Evolutionary conservation across 768 basidiomycete species (phyloP).

Genomic region (Strobilomyces confusus): DNA sequence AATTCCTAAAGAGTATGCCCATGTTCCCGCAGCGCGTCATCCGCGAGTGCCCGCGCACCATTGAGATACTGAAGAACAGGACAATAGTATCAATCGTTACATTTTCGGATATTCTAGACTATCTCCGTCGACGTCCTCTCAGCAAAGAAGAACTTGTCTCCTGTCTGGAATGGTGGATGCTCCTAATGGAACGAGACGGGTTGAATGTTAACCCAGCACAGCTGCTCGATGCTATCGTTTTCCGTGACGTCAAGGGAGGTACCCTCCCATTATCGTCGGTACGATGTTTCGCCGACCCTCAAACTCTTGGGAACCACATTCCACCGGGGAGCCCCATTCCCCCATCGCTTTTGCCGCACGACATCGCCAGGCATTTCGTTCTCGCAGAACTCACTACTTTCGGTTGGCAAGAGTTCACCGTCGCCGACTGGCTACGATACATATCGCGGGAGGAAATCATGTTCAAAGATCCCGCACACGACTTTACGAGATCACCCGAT

Average conservation of each 20-base stretch:
- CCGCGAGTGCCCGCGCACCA: slow-evolving; percentile 60
- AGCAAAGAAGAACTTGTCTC: slow-evolving; percentile 67
- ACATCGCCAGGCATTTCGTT: slow-evolving; percentile 44
- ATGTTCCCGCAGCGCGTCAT: slow-evolving; percentile 43
- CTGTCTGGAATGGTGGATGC: slow-evolving; percentile 85
- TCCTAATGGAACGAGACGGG: slow-evolving; percentile 33
- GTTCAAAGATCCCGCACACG: neutral
- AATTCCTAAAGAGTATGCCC: neutral
- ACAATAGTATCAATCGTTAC: slow-evolving; percentile 52
- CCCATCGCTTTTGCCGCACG: slow-evolving; percentile 3
- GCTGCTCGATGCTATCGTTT: slow-evolving; percentile 67
- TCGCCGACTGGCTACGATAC: slow-evolving; percentile 74
- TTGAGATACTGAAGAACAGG: slow-evolving; percentile 56
- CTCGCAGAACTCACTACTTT: slow-evolving; percentile 55
- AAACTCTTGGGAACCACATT: slow-evolving; percentile 52
- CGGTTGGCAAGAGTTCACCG: slow-evolving; percentile 70
- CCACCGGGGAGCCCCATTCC: slow-evolving; percentile 15
- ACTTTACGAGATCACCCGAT: too few species aligned
- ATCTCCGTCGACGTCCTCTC: slow-evolving; percentile 70
- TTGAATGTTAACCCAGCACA: slow-evolving; percentile 35
- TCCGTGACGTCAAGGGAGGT: slow-evolving; percentile 47
- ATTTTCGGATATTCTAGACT: slow-evolving; percentile 64
- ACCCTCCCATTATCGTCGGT: slow-evolving; percentile 70
- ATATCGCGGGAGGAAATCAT: too few species aligned
- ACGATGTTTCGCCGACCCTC: slow-evolving; percentile 66